These are phyloP conservation scores for Vitis hybrid DNA, from an alignment of 177 flowering plant species.

Conservation along the genomic window DNA sequence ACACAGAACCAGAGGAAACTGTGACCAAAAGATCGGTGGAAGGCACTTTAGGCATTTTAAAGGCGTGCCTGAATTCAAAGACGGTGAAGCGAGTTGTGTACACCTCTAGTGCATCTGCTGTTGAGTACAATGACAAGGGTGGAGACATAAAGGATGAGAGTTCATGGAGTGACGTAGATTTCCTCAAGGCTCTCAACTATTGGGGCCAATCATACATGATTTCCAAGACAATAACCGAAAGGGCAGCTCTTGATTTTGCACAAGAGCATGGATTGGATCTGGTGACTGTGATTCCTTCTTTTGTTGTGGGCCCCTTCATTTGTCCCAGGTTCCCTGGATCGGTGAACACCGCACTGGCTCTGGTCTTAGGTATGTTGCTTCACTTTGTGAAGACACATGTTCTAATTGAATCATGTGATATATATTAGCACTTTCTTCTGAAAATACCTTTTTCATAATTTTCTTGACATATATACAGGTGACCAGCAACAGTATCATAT, in stretches of 20 bases:
- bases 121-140: too few species aligned
- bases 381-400: too few species aligned
- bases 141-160: slow-evolving; percentile 45
- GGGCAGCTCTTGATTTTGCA: slow-evolving; percentile 36
- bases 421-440: too few species aligned
- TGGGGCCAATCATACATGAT: slow-evolving; percentile 19
- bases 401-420: too few species aligned
- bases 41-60: too few species aligned
- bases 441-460: too few species aligned
- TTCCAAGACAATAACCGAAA: slow-evolving; percentile 42
- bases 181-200: background rate
- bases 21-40: too few species aligned
- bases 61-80: too few species aligned
- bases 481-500: background rate
- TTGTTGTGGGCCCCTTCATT: slow-evolving; percentile 47
- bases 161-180: slow-evolving; percentile 39
- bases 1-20: too few species aligned
- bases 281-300: slow-evolving; percentile 32
- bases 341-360: slow-evolving; percentile 7
- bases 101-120: too few species aligned
- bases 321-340: slow-evolving; percentile 22
- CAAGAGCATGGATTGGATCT: slow-evolving; percentile 37
- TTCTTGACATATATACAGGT: background rate
- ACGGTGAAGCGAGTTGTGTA: too few species aligned
- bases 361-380: slow-evolving; percentile 25